These are phyloP conservation scores for Geotrichum fermentans DNA, from an alignment of 1,139 yeast genomes.

Conservation along the genomic window DNA sequence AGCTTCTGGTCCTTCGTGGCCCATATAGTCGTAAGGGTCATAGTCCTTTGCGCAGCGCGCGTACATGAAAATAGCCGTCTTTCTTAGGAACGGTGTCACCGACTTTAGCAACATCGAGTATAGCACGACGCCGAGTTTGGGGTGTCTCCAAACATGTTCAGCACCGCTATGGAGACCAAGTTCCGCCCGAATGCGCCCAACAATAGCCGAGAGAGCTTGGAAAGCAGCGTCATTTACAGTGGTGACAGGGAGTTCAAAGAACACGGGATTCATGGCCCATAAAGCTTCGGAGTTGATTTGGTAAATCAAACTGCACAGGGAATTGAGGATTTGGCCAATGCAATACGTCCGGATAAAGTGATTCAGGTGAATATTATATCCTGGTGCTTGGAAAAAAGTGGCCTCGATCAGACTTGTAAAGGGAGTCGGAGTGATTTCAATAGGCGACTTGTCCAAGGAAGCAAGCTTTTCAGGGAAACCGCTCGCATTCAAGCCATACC, in stretches of 20 bases:
- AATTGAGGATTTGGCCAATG: conserved; percentile 25
- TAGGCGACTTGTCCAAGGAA: conserved; percentile 7
- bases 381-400: conserved; percentile 27
- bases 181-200: conserved; percentile 21
- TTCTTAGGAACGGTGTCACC: conserved; percentile 63
- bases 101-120: conserved; percentile 55
- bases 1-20: conserved; percentile 45
- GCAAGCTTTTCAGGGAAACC: conserved; percentile 5
- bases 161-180: conserved; percentile 17
- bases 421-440: conserved; percentile 16
- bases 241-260: conserved; percentile 25
- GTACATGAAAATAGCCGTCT: conserved; percentile 55
- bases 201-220: conserved; percentile 21
- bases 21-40: conserved; percentile 39
- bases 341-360: conserved; percentile 24
- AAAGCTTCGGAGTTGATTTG: conserved; percentile 22
- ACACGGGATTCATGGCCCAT: conserved; percentile 25
- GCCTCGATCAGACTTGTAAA: conserved; percentile 28
- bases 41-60: conserved; percentile 54
- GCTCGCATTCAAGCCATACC: neutral
- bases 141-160: conserved; percentile 13
- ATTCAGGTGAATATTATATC: conserved; percentile 23
- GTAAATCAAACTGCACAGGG: conserved; percentile 20
- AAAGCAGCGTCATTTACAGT: conserved; percentile 20
- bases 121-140: conserved; percentile 27